phyloP scores from a whole-genome alignment of 176 grass and related monocot species.

The Oryza coarctata region DNA sequence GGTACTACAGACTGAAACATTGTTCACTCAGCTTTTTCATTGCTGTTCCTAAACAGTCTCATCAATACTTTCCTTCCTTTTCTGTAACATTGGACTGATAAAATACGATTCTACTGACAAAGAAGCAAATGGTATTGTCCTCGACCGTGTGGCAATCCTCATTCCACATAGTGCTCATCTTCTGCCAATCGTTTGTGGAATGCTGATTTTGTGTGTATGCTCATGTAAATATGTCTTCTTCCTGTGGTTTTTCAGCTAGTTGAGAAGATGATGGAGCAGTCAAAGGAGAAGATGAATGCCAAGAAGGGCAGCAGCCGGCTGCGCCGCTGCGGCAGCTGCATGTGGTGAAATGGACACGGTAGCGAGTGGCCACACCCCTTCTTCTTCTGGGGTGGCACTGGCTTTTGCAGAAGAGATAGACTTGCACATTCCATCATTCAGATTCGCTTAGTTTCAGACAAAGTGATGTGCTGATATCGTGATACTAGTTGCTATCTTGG shows the following conservation, averaged over 20 bases:
- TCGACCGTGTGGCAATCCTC: neutral
- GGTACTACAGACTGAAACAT: slow-evolving; percentile 28
- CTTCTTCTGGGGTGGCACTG: neutral
- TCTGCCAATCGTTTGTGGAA: neutral
- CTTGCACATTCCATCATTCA: neutral
- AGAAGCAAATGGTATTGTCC: slow-evolving; percentile 66
- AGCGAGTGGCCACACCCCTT: neutral
- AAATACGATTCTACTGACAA: slow-evolving; percentile 28
- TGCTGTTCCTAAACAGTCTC: neutral
- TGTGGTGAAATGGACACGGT: slow-evolving; percentile 35
- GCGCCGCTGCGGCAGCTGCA: slow-evolving; percentile 40
- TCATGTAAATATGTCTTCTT: neutral
- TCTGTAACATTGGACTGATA: slow-evolving; percentile 11
- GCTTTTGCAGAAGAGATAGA: neutral
- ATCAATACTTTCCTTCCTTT: neutral
- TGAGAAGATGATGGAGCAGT: slow-evolving; percentile 48
- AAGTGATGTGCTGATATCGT: neutral
- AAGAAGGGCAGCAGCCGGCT: slow-evolving; percentile 13
- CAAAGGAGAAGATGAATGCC: slow-evolving; percentile 37
- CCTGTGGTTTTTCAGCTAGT: slow-evolving; percentile 44
- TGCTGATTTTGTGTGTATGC: neutral
- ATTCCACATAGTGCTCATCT: neutral
- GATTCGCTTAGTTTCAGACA: neutral
- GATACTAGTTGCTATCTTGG: neutral
- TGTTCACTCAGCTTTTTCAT: neutral